phyloP scores from a whole-genome alignment of 345 rosid genomes.

The Pseudoturritis turrita region DNA sequence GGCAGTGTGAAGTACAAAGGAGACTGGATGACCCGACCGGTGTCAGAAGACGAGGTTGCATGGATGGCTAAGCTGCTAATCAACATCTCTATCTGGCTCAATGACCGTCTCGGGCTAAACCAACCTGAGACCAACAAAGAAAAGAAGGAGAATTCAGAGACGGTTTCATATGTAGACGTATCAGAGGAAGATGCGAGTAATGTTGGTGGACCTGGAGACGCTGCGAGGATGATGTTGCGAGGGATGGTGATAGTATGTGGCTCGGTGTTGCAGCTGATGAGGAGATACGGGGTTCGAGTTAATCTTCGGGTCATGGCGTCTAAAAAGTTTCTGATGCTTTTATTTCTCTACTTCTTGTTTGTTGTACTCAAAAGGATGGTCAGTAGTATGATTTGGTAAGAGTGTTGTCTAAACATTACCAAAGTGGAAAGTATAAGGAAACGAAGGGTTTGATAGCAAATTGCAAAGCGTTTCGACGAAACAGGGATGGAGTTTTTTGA shows the following conservation, averaged over 20 bases:
- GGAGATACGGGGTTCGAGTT: constrained; percentile 53
- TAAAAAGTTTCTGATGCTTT: constrained; percentile 57
- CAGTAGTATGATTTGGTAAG: constrained; percentile 21
- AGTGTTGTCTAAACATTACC: neutral
- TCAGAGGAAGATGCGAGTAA: constrained; percentile 33
- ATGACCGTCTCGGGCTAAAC: constrained; percentile 63
- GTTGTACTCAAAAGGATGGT: constrained; percentile 37
- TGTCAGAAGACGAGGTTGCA: constrained; percentile 70
- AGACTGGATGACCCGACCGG: constrained; percentile 87
- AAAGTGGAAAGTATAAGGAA: no score
- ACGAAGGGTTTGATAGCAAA: neutral
- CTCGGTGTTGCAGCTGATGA: constrained; percentile 45
- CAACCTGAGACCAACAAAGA: constrained; percentile 22
- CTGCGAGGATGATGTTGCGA: constrained; percentile 34
- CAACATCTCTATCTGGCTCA: constrained; percentile 58
- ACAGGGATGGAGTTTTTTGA: neutral
- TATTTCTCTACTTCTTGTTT: constrained; percentile 42
- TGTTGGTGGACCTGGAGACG: constrained; percentile 41
- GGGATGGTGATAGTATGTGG: constrained; percentile 42
- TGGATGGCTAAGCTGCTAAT: constrained; percentile 77
- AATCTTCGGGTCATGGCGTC: constrained; percentile 81
- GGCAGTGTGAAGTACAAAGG: constrained; percentile 56
- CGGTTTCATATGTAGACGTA: constrained; percentile 52
- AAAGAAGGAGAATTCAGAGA: constrained; percentile 11
- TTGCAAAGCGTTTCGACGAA: neutral